A percentile compares a stretch with the other conserved stretches of the same genome.
Conservation (phyloP, 2,329 filamentous ascomycete species). For the Colletotrichum sansevieriae region DNA sequence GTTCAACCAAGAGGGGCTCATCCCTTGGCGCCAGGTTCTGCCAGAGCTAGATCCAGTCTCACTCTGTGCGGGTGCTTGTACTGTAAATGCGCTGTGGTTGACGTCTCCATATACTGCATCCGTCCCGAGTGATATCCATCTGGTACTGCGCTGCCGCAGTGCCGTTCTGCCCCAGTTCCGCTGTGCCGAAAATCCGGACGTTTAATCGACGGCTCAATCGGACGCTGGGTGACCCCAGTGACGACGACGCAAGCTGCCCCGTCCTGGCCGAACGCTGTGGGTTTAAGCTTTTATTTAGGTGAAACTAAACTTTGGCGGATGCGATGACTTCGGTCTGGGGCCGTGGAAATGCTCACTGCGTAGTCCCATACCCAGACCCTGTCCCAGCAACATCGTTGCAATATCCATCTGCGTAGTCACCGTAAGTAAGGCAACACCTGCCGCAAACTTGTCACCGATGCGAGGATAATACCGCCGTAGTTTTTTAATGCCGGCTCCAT, state of each 20-base stretch:
- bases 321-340: neutral
- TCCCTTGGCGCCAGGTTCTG: slow-evolving; percentile 20
- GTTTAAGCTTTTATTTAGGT: slow-evolving; percentile 25
- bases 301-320: slow-evolving; percentile 11
- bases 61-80: too few relatives aligned
- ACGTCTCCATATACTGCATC: neutral
- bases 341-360: neutral
- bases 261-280: slow-evolving; percentile 13
- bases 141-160: slow-evolving; percentile 13
- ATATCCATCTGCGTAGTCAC: neutral
- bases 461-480: too few relatives aligned
- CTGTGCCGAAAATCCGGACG: slow-evolving; percentile 20
- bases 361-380: slow-evolving; percentile 4
- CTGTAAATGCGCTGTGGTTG: neutral
- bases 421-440: neutral
- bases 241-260: slow-evolving; percentile 15
- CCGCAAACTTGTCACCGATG: neutral
- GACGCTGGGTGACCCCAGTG: neutral
- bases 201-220: slow-evolving; percentile 16
- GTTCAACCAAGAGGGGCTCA: slow-evolving; percentile 32
- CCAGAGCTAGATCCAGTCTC: too few relatives aligned
- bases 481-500: too few relatives aligned
- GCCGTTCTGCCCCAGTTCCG: slow-evolving; percentile 14
- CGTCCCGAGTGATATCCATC: slow-evolving; percentile 9
- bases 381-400: slow-evolving; percentile 3